Percentiles rank a stretch among this genome's conserved stretches.
phyloP scores from a whole-genome alignment of 768 basidiomycete species.

The Floccularia luteovirens region DNA sequence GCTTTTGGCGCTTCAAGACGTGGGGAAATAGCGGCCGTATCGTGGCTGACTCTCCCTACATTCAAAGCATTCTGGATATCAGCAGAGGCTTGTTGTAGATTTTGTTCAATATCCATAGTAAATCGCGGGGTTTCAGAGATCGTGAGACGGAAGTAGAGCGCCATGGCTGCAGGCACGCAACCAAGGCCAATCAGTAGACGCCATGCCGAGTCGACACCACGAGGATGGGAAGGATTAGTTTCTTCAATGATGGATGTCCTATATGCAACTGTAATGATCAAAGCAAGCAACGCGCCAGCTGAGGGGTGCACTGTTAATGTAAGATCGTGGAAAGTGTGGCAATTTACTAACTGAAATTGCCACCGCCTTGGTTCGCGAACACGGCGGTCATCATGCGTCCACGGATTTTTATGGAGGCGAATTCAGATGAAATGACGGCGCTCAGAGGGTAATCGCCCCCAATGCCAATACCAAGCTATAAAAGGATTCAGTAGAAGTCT shows the following conservation, averaged over 20 bases:
- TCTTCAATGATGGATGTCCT: slow-evolving; percentile 44
- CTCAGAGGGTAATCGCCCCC: slow-evolving; percentile 86
- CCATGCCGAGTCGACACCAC: slow-evolving; percentile 72
- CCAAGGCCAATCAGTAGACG: slow-evolving; percentile 85
- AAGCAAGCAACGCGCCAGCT: slow-evolving; percentile 61
- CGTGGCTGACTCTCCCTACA: slow-evolving; percentile 43
- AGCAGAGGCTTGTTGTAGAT: slow-evolving; percentile 62
- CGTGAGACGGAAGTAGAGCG: slow-evolving; percentile 88
- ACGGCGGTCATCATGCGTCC: slow-evolving; percentile 88
- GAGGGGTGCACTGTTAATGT: not conserved
- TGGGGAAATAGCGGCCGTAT: slow-evolving; percentile 39
- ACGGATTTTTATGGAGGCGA: slow-evolving; percentile 67
- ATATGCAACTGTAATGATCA: slow-evolving; percentile 61
- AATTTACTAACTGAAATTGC: slow-evolving; percentile 55
- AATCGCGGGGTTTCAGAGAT: slow-evolving; percentile 88
- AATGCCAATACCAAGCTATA: slow-evolving; percentile 79
- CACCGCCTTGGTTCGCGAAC: slow-evolving; percentile 84
- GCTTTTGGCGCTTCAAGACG: slow-evolving; percentile 66
- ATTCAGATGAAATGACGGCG: slow-evolving; percentile 86
- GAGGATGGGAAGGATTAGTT: slow-evolving; percentile 24
- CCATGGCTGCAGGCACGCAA: slow-evolving; percentile 70
- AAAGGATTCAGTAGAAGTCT: no score
- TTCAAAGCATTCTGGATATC: slow-evolving; percentile 69
- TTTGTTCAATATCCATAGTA: slow-evolving; percentile 89
- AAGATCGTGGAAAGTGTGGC: not conserved